Base-by-base conservation (phyloP, 2,329 filamentous ascomycete genomes). In the Aspergillus sp. region DNA sequence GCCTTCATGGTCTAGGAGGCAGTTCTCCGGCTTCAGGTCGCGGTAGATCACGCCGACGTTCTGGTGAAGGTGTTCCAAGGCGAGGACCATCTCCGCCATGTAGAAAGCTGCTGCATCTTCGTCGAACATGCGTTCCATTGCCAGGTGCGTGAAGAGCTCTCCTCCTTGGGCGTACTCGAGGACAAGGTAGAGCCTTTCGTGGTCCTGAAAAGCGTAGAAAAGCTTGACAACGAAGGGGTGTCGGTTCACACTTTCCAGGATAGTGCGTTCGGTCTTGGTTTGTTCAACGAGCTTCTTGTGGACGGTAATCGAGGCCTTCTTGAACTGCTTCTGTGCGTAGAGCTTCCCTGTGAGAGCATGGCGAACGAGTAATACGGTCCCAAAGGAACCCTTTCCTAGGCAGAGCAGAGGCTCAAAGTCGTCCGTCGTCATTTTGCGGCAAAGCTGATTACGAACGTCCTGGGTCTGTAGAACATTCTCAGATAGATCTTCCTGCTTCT, bases 171-270 rank as follows among this genome's bases (percentile, higher is more conserved):
- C 95, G 74, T 99, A 99, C 77, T 99, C 93, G 23, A 99, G 85
- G 64, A 99, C 98, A 46, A 99, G 82, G 72, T 99, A 99, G 35
- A 99, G 86, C 78, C 96, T 97, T 80, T 97, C 93, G 65, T 92
- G 91, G 70, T 99, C 95, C 76, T 99, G 95, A 76, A 99, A 99
- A 21, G 95, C 95, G 70, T 99, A 99, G 77, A 90, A 99, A 17
- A 99, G 84, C 77, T 98, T 98, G 64, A 99, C 95, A 48, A 99
- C 93, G 72, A 99, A 99, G 0, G 95, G 93, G 74, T 99, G 95
- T 35, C 93, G 86, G 76, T 96, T 98, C 74, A 99, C 91, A 59
- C 90, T 96, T 79, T 99, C 95, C 52, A 99, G 83, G 55, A 99
- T 96, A 67, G 89, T 88, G 50, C 95, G 90, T 79, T 99, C 95